Evolutionary conservation across 129 eudicot species (phyloP).

Genomic region (Centella asiatica): DNA sequence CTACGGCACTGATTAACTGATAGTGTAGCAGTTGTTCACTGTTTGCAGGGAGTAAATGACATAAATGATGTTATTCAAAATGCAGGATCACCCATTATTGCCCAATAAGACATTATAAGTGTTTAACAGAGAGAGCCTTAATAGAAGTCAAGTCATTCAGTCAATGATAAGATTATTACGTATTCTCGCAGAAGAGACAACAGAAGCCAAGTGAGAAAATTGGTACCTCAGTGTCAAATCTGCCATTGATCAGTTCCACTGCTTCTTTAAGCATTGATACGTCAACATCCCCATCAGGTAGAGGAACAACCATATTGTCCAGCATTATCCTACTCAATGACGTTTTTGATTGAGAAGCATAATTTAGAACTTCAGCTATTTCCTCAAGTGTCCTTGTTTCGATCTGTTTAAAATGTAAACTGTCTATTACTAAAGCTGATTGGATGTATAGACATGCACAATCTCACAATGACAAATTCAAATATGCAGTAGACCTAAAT

Average conservation of each 20-base stretch:
- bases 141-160: not conserved
- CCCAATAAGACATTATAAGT: not conserved
- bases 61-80: not conserved
- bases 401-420: constrained; percentile 31
- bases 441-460: not conserved
- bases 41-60: no score
- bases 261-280: constrained; percentile 92
- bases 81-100: not conserved
- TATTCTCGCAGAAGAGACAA: not conserved
- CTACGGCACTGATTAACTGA: not conserved
- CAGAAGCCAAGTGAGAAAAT: not conserved
- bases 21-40: not conserved
- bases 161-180: not conserved
- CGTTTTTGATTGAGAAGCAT: constrained; percentile 56
- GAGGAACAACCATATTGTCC: constrained; percentile 96
- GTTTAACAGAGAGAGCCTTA: not conserved
- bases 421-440: not conserved
- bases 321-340: constrained; percentile 75
- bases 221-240: constrained; percentile 81
- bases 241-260: constrained; percentile 55
- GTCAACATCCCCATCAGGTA: constrained; percentile 64
- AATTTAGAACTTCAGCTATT: constrained; percentile 63
- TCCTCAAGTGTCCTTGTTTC: constrained; percentile 92
- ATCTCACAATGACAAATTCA: not conserved
- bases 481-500: not conserved